These are phyloP conservation scores for Erodium trifolium DNA, from an alignment of 441 rosid species.

Conservation along the genomic window DNA sequence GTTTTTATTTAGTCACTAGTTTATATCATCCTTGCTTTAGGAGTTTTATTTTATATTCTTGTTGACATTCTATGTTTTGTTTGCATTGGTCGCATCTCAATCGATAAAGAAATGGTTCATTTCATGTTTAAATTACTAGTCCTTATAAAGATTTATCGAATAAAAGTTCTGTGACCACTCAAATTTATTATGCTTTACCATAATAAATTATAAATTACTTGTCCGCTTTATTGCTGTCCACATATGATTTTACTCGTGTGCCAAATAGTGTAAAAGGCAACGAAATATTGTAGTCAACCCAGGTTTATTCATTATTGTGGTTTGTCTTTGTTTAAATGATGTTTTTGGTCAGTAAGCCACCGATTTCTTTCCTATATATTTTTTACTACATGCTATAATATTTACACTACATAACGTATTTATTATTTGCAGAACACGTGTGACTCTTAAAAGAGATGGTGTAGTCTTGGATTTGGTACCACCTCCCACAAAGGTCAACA, in stretches of 20 bases:
- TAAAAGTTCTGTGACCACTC: no score
- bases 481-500: conserved; percentile 86
- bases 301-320: not conserved
- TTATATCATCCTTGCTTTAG: not conserved
- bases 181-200: no score
- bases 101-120: not conserved
- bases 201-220: not conserved
- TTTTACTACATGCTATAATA: not conserved
- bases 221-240: not conserved
- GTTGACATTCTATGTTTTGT: not conserved
- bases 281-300: not conserved
- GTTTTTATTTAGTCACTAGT: not conserved
- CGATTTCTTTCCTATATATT: not conserved
- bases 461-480: conserved; percentile 91
- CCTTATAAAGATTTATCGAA: no score
- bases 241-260: not conserved
- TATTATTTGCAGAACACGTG: conserved; percentile 57
- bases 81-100: not conserved
- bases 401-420: not conserved
- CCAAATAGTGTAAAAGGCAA: not conserved
- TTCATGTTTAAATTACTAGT: no score
- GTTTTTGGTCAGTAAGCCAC: not conserved
- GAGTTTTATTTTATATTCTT: not conserved
- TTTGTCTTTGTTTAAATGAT: not conserved
- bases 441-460: conserved; percentile 83